Evolutionary conservation across 495 filamentous ascomycete genomes (phyloP), one percentile per base, ranked within the genome.

Genomic region (Mycothermus thermophilus): DNA sequence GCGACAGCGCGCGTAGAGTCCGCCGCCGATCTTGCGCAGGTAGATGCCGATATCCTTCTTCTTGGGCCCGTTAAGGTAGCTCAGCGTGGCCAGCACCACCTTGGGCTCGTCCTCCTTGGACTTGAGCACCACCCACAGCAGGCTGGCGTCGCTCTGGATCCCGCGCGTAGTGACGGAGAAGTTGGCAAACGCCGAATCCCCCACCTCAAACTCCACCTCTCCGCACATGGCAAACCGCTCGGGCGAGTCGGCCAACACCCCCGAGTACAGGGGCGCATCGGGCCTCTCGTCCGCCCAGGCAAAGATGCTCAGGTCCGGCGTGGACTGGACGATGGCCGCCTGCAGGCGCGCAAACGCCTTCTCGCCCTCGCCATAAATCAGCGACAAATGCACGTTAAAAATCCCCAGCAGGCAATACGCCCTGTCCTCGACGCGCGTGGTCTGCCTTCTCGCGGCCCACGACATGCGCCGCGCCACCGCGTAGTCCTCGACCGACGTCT

Each of bases 301-400:
- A 10, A 60, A 39, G 5, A 60, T 43, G 11, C 49, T 54, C 27
- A 52, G 40, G 28, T 60, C 54, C n/a, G 40, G 18, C 0, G 43
- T 40, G 0, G 35, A 13, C 8, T 45, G 40, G 1, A 54, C 33
- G 1, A 56, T 56, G 1, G 48, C 42, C 15, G 27, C 28, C 21
- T 60, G 57, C 9, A 52, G 35, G 2, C 47, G 32, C 12, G 10
- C 3, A 27, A 54, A 54, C 8, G 50, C 50, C 18, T 34, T 36
- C 18, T 12, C 20, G 5, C 50, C 41, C 18, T 57, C 53, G 9
- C 49, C 52, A 22, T 56, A 53, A 0, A 42, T 32, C 7, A 53
- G 33, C 8, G 51, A 35, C 39, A 57, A 45, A 20, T 51, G 46
- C 12, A 55, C 40, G 24, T 40, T 38, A 23, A 57, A 51, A 6